Percentiles rank a stretch among this genome's conserved stretches.
Conservation (phyloP, 73 alveolate genomes). For the Symbiodinium natans region DNA sequence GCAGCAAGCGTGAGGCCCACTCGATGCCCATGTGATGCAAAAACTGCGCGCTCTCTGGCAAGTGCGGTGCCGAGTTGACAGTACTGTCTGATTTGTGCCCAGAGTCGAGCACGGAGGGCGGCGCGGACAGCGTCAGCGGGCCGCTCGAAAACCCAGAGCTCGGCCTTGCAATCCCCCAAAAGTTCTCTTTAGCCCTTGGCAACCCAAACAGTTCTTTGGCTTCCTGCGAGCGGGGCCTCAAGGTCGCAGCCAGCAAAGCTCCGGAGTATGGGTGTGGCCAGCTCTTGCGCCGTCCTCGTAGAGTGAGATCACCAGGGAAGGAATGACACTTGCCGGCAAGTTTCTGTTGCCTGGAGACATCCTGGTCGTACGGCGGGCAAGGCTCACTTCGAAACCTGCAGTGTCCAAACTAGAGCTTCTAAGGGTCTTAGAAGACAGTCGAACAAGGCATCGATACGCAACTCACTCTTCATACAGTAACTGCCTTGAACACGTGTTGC, state of each 20-base stretch:
- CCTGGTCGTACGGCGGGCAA: not conserved
- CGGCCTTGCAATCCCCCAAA: not conserved
- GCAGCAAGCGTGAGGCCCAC: not conserved
- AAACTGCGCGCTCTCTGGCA: not conserved
- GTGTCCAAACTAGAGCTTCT: not conserved
- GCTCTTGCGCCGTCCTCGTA: not conserved
- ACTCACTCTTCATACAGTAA: no score
- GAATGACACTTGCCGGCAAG: not conserved
- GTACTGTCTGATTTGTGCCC: not conserved
- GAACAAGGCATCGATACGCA: no score
- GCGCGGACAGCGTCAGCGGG: not conserved
- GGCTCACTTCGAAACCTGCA: not conserved
- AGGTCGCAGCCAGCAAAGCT: not conserved
- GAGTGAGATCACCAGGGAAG: no score
- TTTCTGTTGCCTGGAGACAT: not conserved
- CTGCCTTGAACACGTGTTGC: no score
- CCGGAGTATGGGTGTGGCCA: not conserved
- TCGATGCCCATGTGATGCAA: not conserved
- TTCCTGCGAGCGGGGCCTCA: not conserved
- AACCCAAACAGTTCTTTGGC: not conserved
- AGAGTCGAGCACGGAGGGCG: not conserved
- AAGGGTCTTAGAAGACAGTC: no score
- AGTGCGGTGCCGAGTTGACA: not conserved
- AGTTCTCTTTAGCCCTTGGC: not conserved
- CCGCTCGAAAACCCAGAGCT: not conserved